phyloP scores from a whole-genome alignment of 75 land plant species.

The Chamaecyparis obtusa region DNA sequence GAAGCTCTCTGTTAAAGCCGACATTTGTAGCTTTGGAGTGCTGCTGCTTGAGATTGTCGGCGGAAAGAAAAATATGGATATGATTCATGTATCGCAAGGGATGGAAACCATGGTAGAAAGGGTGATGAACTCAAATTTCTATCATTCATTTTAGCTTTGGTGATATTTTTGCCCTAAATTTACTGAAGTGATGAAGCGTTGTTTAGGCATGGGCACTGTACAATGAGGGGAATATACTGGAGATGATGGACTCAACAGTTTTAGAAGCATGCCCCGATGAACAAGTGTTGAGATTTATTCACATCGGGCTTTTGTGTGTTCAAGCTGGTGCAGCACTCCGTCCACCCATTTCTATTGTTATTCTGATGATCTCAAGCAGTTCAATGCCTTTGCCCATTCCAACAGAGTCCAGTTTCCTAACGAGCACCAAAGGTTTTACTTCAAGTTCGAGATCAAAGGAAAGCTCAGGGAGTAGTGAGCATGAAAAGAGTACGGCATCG shows the following conservation, averaged over 20 bases:
- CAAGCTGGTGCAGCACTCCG: too few relatives aligned
- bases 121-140: neutral
- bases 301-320: too few relatives aligned
- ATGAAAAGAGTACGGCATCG: too few relatives aligned
- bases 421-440: too few relatives aligned
- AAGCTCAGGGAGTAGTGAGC: too few relatives aligned
- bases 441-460: too few relatives aligned
- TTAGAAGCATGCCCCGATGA: neutral
- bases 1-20: neutral
- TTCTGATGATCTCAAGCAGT: too few relatives aligned
- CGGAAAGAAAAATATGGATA: neutral
- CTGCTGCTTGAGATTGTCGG: neutral
- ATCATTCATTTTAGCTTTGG: neutral
- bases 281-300: too few relatives aligned
- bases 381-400: too few relatives aligned
- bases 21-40: neutral
- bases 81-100: neutral
- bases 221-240: neutral
- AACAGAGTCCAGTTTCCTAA: too few relatives aligned
- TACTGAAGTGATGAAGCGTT: neutral
- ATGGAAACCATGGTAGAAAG: neutral
- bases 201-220: neutral
- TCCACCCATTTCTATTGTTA: too few relatives aligned
- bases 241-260: neutral
- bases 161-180: neutral